These are phyloP conservation scores for Erodium maritimum DNA, from an alignment of 345 rosid species.

Conservation along the genomic window DNA sequence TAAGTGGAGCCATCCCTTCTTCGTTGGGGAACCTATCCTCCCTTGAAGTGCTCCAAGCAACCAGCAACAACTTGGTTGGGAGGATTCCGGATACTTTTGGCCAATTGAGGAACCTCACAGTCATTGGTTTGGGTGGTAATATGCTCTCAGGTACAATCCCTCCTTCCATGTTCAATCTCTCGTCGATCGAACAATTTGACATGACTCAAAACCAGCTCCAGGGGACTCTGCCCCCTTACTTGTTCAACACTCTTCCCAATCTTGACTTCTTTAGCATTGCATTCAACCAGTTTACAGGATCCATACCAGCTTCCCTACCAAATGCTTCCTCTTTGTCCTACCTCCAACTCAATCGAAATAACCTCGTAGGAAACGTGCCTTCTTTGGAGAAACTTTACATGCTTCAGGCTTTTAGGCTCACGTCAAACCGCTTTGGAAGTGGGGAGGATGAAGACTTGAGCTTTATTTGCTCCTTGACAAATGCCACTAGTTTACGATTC, in stretches of 20 bases:
- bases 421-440: background rate
- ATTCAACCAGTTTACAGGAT: background rate
- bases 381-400: slow-evolving; percentile 3
- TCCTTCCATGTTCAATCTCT: slow-evolving; percentile 18
- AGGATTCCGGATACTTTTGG: slow-evolving; percentile 12
- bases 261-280: background rate
- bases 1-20: slow-evolving; percentile 19
- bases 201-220: background rate
- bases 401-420: background rate
- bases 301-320: slow-evolving; percentile 6
- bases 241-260: slow-evolving; percentile 11
- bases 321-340: background rate
- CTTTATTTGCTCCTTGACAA: slow-evolving; percentile 12
- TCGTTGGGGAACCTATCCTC: slow-evolving; percentile 19
- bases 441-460: slow-evolving; percentile 8
- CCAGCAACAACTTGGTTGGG: background rate
- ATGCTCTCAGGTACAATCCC: slow-evolving; percentile 13
- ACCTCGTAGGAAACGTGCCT: slow-evolving; percentile 4
- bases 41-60: background rate
- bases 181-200: background rate
- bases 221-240: slow-evolving; percentile 16
- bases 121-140: background rate
- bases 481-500: background rate
- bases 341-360: background rate
- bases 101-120: background rate